These are phyloP conservation scores for Wickerhamomyces bisporus DNA, from an alignment of 805 yeast genomes.

Conservation along the genomic window DNA sequence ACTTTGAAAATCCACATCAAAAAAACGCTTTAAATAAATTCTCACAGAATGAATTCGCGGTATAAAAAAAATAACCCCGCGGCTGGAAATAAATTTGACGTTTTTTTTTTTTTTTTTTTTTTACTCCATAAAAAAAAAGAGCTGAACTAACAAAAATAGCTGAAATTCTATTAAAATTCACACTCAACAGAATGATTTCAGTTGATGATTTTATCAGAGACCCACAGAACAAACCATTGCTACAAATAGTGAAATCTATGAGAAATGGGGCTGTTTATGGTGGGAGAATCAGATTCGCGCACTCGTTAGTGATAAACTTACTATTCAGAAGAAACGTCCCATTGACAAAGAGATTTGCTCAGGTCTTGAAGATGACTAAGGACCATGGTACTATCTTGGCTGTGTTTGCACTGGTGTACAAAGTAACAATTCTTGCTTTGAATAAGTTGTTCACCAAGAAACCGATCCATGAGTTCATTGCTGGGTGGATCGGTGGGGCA, in stretches of 20 bases:
- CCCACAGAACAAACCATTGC: conserved; percentile 30
- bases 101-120: too few relatives aligned
- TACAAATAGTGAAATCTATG: conserved; percentile 34
- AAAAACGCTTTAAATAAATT: too few relatives aligned
- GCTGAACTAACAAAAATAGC: too few relatives aligned
- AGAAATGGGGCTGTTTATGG: conserved; percentile 51
- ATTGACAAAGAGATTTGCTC: conserved; percentile 36
- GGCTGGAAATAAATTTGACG: too few relatives aligned
- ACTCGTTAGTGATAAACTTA: conserved; percentile 56
- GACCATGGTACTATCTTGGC: conserved; percentile 55
- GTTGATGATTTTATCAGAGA: conserved; percentile 25
- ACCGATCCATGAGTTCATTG: conserved; percentile 22
- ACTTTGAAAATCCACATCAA: too few relatives aligned
- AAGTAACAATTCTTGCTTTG: conserved; percentile 29
- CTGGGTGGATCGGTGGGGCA: conserved; percentile 36
- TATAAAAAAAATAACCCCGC: too few relatives aligned
- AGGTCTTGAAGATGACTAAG: conserved; percentile 46
- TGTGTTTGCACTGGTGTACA: conserved; percentile 49
- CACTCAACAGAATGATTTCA: too few relatives aligned
- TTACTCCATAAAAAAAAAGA: too few relatives aligned
- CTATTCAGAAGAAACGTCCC: conserved; percentile 34
- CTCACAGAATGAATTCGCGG: too few relatives aligned
- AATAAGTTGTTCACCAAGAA: conserved; percentile 17
- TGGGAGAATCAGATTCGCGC: conserved; percentile 56
- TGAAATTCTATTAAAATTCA: too few relatives aligned